Evolutionary conservation across 139 green algal species (phyloP).

Genomic region (Chlorella sorokiniana): DNA sequence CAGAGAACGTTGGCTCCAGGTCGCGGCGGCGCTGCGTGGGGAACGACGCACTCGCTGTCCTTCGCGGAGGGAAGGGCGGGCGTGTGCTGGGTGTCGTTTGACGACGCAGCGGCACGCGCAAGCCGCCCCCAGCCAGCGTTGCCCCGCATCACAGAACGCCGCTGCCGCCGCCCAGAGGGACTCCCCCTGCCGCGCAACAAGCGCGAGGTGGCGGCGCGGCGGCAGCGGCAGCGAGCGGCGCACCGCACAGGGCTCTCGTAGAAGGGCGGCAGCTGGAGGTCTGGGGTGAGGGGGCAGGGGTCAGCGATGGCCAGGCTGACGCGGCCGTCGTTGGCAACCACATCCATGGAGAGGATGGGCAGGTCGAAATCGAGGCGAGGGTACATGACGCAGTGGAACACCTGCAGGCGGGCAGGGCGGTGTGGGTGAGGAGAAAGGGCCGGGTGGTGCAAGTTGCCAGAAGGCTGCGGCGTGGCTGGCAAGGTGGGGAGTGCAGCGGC

Average conservation of each 20-base stretch:
- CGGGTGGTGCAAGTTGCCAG: too few relatives aligned
- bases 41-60: neutral
- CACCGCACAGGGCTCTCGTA: conserved; percentile 51
- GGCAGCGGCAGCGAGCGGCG: neutral
- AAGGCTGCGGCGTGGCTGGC: too few relatives aligned
- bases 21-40: neutral
- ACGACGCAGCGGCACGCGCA: too few relatives aligned
- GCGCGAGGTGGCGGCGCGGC: neutral
- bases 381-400: conserved; percentile 84
- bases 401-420: conserved; percentile 10
- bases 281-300: conserved; percentile 59
- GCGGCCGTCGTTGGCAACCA: conserved; percentile 53
- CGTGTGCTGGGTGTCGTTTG: too few relatives aligned
- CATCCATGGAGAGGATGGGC: conserved; percentile 82
- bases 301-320: conserved; percentile 76
- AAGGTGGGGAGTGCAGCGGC: neutral
- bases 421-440: neutral
- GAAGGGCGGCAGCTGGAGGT: conserved; percentile 61
- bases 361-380: conserved; percentile 71
- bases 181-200: neutral
- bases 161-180: too few relatives aligned
- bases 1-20: neutral
- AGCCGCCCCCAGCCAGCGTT: neutral
- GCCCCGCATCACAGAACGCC: neutral
- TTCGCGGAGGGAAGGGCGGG: too few relatives aligned